Evolutionary conservation across 768 basidiomycete species (phyloP).

Genomic region (Tricholoma matsutake): DNA sequence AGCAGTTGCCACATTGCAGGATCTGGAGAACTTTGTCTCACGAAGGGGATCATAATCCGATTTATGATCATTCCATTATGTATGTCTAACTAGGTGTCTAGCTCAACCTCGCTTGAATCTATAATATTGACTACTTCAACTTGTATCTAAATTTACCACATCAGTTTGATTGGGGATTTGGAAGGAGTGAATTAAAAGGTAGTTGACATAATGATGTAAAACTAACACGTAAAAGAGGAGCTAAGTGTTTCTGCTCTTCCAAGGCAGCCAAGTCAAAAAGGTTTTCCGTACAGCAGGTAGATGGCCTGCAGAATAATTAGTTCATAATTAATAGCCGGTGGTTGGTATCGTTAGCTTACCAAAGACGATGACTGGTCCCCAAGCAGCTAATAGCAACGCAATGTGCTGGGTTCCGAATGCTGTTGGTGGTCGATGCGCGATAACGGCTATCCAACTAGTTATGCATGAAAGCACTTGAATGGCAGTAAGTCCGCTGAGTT

Average conservation of each 20-base stretch:
- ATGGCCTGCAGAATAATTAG: conserved; percentile 26
- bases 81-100: not conserved
- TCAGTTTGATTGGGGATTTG: not conserved
- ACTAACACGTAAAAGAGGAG: not conserved
- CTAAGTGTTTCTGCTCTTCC: not conserved
- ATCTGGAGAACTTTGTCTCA: conserved; percentile 62
- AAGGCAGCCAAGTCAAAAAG: conserved; percentile 31
- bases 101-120: not conserved
- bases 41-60: conserved; percentile 40
- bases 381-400: conserved; percentile 53
- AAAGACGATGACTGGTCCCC: conserved; percentile 57
- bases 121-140: not conserved
- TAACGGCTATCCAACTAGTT: conserved; percentile 51
- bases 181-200: not conserved
- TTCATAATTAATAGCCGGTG: not conserved
- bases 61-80: not conserved
- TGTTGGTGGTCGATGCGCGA: conserved; percentile 35
- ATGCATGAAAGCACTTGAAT: conserved; percentile 48
- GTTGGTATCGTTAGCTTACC: conserved; percentile 29
- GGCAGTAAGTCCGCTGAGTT: conserved; percentile 38
- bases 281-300: conserved; percentile 36
- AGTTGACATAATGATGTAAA: not conserved
- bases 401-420: conserved; percentile 67
- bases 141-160: not conserved
- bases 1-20: conserved; percentile 73